phyloP scores from a whole-genome alignment of 75 land plant species.

The Sequoia sempervirens region DNA sequence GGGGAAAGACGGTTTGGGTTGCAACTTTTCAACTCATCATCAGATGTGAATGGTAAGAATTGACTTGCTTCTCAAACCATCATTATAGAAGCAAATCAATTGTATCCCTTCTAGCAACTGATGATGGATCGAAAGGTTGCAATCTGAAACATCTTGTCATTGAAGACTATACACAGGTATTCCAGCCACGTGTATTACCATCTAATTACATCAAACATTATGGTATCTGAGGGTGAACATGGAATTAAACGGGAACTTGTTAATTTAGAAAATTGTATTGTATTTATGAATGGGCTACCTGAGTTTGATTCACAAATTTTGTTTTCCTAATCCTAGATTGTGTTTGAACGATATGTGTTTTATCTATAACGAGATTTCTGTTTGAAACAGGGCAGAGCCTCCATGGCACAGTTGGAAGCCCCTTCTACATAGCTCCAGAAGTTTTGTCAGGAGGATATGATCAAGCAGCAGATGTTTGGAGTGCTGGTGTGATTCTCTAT shows the following conservation, averaged over 20 bases:
- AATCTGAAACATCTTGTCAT: neutral
- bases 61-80: neutral
- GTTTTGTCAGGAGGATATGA: slow-evolving; percentile 62
- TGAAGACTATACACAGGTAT: neutral
- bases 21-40: neutral
- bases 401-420: slow-evolving; percentile 68
- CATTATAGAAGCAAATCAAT: neutral
- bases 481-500: slow-evolving; percentile 80
- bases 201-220: neutral
- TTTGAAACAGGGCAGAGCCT: slow-evolving; percentile 49
- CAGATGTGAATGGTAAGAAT: neutral
- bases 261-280: neutral
- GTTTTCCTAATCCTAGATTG: neutral
- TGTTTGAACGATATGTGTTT: neutral
- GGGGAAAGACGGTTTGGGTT: neutral
- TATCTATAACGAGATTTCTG: neutral
- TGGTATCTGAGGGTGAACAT: neutral
- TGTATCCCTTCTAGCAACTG: neutral
- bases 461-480: slow-evolving; percentile 77
- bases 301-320: neutral
- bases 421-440: slow-evolving; percentile 82
- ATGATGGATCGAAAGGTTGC: neutral
- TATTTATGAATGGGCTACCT: neutral
- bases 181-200: too few species aligned
- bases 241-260: neutral